Percentiles rank a stretch among this genome's conserved stretches.
phyloP scores from a whole-genome alignment of 306 rosid genomes.

The Rubus idaeus region DNA sequence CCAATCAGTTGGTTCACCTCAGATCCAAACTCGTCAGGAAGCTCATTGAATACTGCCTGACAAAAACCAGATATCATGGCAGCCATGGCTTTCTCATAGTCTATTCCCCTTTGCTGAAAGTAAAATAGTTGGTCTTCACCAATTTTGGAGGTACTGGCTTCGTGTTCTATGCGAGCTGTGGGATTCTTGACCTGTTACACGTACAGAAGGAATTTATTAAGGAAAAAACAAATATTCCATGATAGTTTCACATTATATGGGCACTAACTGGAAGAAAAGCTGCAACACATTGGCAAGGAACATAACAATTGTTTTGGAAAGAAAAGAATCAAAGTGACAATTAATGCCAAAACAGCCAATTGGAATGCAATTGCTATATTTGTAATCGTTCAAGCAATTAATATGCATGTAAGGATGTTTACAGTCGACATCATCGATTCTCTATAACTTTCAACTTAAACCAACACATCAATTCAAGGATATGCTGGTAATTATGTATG shows the following conservation, averaged over 20 bases:
- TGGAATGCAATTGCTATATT: neutral
- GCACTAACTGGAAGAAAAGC: neutral
- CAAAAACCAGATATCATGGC: constrained; percentile 98
- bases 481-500: neutral
- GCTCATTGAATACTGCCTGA: constrained; percentile 89
- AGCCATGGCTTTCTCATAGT: constrained; percentile 91
- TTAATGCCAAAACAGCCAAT: neutral
- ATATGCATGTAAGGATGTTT: neutral
- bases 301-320: neutral
- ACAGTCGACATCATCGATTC: neutral
- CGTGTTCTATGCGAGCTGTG: constrained; percentile 81
- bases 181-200: constrained; percentile 78
- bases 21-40: constrained; percentile 93
- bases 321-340: neutral
- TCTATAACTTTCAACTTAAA: neutral
- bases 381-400: neutral
- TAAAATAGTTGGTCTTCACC: constrained; percentile 93
- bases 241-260: neutral
- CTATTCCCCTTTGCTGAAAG: constrained; percentile 95
- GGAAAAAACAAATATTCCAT: neutral
- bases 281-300: neutral
- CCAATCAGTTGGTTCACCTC: constrained; percentile 95
- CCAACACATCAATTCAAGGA: neutral
- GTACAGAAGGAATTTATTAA: neutral
- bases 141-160: constrained; percentile 92